Evolutionary conservation across 768 basidiomycete genomes (phyloP).

Genomic region (Lactarius sanguifluus): DNA sequence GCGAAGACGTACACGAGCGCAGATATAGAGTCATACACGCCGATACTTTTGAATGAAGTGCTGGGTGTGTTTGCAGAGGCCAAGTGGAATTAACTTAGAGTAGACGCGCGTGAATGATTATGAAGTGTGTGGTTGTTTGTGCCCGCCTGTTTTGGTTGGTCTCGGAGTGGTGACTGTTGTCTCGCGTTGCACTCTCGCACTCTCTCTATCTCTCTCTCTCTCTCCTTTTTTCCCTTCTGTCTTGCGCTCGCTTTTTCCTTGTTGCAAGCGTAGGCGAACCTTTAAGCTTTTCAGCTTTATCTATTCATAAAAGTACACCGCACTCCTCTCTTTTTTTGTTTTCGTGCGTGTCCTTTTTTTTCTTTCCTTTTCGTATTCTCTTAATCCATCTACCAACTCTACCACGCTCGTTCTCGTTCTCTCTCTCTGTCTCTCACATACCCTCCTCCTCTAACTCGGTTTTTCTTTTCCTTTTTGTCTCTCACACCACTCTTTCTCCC

Average conservation of each 20-base stretch:
- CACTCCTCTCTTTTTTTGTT: conserved; percentile 41
- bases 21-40: conserved; percentile 58
- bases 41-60: conserved; percentile 48
- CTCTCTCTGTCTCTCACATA: conserved; percentile 36
- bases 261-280: conserved; percentile 24
- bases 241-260: conserved; percentile 25
- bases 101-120: background rate
- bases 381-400: conserved; percentile 32
- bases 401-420: conserved; percentile 31
- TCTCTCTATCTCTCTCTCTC: conserved; percentile 1
- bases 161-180: background rate
- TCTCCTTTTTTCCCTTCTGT: conserved; percentile 2
- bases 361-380: conserved; percentile 7
- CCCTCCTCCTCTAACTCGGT: conserved; percentile 57
- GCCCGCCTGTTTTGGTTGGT: background rate
- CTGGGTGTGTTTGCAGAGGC: conserved; percentile 58
- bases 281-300: conserved; percentile 30
- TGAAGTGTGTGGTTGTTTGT: background rate
- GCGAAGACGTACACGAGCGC: conserved; percentile 47
- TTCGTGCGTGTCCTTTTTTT: conserved; percentile 44
- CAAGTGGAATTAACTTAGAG: conserved; percentile 33
- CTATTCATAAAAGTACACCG: conserved; percentile 41
- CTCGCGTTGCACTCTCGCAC: background rate
- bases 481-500: conserved; percentile 6
- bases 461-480: conserved; percentile 46